Evolutionary conservation across 345 rosid genomes (phyloP).

Genomic region (Eucalyptus dawsonii): DNA sequence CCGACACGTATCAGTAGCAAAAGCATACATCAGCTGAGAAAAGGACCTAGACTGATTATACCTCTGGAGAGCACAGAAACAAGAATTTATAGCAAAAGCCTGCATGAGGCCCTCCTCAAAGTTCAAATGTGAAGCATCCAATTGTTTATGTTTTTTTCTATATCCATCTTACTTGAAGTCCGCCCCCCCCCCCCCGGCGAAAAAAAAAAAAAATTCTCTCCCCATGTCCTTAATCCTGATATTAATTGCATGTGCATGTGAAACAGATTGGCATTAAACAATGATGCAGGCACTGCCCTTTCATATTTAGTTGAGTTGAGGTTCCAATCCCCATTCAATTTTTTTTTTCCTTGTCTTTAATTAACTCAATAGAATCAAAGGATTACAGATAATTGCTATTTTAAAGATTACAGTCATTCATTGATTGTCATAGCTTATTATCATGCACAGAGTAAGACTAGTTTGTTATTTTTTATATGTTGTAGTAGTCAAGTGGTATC

Average conservation of each 20-base stretch:
- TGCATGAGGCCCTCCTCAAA: not conserved
- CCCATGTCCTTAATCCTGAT: not conserved
- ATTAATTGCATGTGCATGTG: not conserved
- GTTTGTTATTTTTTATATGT: not conserved
- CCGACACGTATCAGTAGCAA: not conserved
- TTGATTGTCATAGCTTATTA: not conserved
- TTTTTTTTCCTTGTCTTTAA: not conserved
- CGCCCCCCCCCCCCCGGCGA: accelerated
- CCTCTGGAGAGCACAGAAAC: not conserved
- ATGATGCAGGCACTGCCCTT: not conserved
- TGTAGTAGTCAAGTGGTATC: not conserved
- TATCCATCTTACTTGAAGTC: not conserved
- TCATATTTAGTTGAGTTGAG: not conserved
- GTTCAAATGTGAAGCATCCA: not conserved
- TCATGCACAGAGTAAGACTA: not conserved
- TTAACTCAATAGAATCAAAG: not conserved
- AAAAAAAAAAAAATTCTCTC: not conserved
- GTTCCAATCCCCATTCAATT: not conserved
- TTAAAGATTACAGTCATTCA: not conserved
- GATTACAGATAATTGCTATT: not conserved
- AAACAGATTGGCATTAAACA: not conserved
- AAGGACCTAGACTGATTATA: not conserved
- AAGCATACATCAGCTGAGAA: not conserved
- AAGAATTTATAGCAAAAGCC: not conserved
- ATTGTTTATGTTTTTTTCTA: not conserved